Base-by-base conservation (phyloP, 352 stramenopile genomes). In the Pythium phragmitis region DNA sequence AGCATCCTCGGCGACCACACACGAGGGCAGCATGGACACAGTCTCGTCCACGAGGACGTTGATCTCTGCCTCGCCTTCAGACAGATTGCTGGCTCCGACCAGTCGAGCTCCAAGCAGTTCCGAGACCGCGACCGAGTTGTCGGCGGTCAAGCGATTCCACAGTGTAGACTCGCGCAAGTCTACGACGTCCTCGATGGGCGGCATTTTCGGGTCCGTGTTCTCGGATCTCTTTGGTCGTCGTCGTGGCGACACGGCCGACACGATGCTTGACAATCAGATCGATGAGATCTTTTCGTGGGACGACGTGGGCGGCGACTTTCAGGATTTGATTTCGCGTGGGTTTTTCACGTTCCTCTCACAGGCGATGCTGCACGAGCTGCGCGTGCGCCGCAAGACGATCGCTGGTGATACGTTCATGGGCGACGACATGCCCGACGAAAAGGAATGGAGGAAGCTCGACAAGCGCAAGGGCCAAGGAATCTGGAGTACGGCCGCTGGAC, bases 211-310 rank as follows among this genome's bases (percentile, higher is more conserved):
- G 9, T 77, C 76, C 2, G 75, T 94, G 28, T 85, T 94, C 58
- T 76, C 72, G 26, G 80, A 94, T 61, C 69, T 90, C 23, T 92
- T 94, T 73, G 79, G 85, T 4, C 70, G 77, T 21, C 80, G 83
- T 21, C 75, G 79, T 52, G 71, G 73, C 0, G 78, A 91, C 28
- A 87, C 79, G 1, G 70, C 72, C 6, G 80, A 88, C 37, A 55
- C 73, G 14, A 43, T 85, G 30, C 36, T 75, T 8, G 37, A 72
- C 33, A 76, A 88, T 48, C 65, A 86, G 28, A 53, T 70, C 1
- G 70, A 87, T n/a, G 66, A 76, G 16, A 59, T 87, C 16, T 79
- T 84, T 63, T 82, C 80, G 16, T 94, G 85, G 85, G 85, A 92
- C 55, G 85, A 94, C 51, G 54, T 91, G 0, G 73, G 70, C 51